Conservation (phyloP, 352 stramenopile genomes). For the Phytopythium litorale region DNA sequence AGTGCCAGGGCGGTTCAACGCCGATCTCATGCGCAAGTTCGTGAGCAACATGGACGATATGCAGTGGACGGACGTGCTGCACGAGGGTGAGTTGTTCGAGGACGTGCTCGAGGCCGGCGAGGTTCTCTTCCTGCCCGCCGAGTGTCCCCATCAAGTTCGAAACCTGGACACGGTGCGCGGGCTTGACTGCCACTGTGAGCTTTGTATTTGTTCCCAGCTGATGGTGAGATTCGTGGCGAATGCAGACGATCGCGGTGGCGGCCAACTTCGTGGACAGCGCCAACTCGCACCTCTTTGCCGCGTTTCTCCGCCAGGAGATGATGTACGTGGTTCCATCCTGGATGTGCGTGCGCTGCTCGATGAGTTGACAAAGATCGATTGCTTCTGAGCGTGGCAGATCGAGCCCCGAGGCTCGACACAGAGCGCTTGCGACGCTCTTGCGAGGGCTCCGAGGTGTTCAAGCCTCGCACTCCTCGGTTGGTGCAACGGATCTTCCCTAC, state of each 20-base stretch:
- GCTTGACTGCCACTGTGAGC: neutral
- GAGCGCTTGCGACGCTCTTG: neutral
- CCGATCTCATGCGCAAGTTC: constrained; percentile 15
- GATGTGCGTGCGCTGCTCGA: neutral
- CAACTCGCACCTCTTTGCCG: constrained; percentile 8
- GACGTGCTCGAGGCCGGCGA: constrained; percentile 27
- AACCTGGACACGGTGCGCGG: constrained; percentile 25
- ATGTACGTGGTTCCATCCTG: constrained; percentile 2
- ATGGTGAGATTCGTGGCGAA: neutral
- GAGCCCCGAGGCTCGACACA: constrained; percentile 3
- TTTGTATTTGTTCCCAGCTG: neutral
- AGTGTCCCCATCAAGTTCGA: constrained; percentile 32
- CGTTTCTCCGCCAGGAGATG: constrained; percentile 7
- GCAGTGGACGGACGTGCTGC: constrained; percentile 7
- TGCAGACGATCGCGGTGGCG: constrained; percentile 30
- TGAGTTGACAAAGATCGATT: neutral
- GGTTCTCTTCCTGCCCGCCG: constrained; percentile 31
- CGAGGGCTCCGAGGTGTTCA: neutral
- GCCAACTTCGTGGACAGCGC: constrained; percentile 21
- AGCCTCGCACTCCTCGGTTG: neutral
- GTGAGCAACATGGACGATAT: neutral
- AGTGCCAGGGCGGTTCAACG: constrained; percentile 16
- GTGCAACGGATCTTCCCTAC: constrained; percentile 3
- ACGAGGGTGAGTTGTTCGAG: constrained; percentile 23
- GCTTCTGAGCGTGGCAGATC: neutral